Evolutionary conservation across 352 stramenopile genomes (phyloP).

Genomic region (Globisporangium parvum): DNA sequence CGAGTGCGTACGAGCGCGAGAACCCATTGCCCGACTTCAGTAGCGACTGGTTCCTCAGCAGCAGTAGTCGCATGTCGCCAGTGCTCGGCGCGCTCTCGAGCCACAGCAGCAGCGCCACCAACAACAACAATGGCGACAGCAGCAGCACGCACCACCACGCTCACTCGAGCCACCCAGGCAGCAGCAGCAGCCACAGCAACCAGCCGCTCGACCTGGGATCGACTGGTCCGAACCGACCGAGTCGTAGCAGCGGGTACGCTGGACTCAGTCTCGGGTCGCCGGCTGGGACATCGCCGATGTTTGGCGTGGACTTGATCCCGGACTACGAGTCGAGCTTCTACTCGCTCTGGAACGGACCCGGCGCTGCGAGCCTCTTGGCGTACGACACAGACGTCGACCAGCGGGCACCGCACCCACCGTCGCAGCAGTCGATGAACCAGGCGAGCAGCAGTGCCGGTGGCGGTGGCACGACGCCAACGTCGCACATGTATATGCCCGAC

Average conservation of each 20-base stretch:
- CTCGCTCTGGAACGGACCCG: slow-evolving; percentile 55
- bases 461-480: slow-evolving; percentile 1
- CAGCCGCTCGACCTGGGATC: slow-evolving; percentile 12
- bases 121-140: slow-evolving; percentile 7
- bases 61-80: slow-evolving; percentile 13
- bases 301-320: slow-evolving; percentile 51
- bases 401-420: slow-evolving; percentile 7
- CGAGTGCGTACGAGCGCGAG: slow-evolving; percentile 31
- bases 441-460: neutral
- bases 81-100: slow-evolving; percentile 10
- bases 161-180: neutral
- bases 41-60: slow-evolving; percentile 28
- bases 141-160: neutral
- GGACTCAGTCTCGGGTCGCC: slow-evolving; percentile 18
- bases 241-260: slow-evolving; percentile 5
- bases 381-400: slow-evolving; percentile 44
- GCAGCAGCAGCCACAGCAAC: neutral
- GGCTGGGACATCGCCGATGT: slow-evolving; percentile 31
- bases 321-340: slow-evolving; percentile 70
- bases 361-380: slow-evolving; percentile 30
- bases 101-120: slow-evolving; percentile 4
- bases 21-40: slow-evolving; percentile 47
- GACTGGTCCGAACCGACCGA: neutral
- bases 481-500: slow-evolving; percentile 34
- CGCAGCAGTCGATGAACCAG: slow-evolving; percentile 7